Evolutionary conservation across 1,284 basidiomycete species (phyloP).

Genomic region (Tylopilus microsporus): DNA sequence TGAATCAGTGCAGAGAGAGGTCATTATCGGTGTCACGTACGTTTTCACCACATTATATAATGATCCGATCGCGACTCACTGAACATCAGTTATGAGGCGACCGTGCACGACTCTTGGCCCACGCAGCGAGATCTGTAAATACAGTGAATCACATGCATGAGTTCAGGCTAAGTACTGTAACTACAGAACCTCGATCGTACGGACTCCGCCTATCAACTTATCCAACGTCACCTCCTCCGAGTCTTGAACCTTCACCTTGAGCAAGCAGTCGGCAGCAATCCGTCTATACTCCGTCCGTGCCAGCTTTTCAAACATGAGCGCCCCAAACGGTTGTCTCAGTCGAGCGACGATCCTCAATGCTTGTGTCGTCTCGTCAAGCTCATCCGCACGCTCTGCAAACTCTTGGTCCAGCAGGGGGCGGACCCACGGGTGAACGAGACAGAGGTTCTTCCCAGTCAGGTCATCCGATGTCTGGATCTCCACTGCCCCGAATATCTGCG

Average conservation of each 20-base stretch:
- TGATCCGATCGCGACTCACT: too few species aligned
- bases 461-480: not conserved
- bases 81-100: too few species aligned
- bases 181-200: not conserved
- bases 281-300: not conserved
- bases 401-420: not conserved
- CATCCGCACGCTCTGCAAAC: not conserved
- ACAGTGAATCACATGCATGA: too few species aligned
- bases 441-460: not conserved
- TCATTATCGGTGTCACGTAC: too few species aligned
- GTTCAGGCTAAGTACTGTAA: not conserved
- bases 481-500: not conserved
- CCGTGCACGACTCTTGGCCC: too few species aligned
- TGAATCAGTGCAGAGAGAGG: too few species aligned
- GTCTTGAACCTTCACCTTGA: too few species aligned
- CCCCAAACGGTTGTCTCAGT: not conserved
- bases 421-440: not conserved
- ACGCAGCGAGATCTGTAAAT: too few species aligned
- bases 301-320: not conserved
- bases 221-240: not conserved
- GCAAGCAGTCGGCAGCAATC: not conserved
- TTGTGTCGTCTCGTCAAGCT: not conserved
- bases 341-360: not conserved
- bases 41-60: too few species aligned
- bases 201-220: not conserved